phyloP scores from a whole-genome alignment of 805 yeast genomes.

The Starmerella lactis-condensi region DNA sequence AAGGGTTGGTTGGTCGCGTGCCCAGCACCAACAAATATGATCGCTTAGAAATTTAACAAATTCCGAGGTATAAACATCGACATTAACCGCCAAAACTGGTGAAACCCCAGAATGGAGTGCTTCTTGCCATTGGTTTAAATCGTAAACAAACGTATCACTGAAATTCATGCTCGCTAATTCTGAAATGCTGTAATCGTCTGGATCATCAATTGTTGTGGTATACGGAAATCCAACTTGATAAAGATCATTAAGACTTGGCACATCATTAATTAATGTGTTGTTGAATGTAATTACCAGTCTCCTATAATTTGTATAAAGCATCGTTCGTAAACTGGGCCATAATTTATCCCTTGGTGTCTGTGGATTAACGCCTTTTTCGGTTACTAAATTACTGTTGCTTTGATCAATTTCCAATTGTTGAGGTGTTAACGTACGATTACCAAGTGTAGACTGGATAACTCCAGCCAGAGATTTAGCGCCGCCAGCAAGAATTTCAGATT shows the following conservation, averaged over 20 bases:
- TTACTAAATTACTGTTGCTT: background rate
- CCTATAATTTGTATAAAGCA: conserved; percentile 6
- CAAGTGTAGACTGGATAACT: conserved; percentile 2
- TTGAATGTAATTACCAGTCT: conserved; percentile 10
- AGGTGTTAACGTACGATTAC: conserved; percentile 13
- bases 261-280: background rate
- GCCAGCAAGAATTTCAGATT: background rate
- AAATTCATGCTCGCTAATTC: conserved; percentile 7
- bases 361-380: background rate
- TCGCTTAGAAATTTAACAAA: conserved; percentile 12
- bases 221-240: conserved; percentile 5
- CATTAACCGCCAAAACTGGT: conserved; percentile 35
- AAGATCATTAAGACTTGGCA: conserved; percentile 2
- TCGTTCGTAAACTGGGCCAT: conserved; percentile 14
- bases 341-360: conserved; percentile 1
- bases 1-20: conserved; percentile 31
- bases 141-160: conserved; percentile 7
- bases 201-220: conserved; percentile 4
- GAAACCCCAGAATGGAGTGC: conserved; percentile 40
- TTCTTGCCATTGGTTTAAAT: conserved; percentile 2
- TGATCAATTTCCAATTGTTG: background rate
- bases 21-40: conserved; percentile 59
- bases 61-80: conserved; percentile 4
- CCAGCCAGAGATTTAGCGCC: conserved; percentile 1
- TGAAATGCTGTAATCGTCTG: conserved; percentile 1